Conservation (phyloP, 139 green algal species). For the Limnomonas spitsbergensis region DNA sequence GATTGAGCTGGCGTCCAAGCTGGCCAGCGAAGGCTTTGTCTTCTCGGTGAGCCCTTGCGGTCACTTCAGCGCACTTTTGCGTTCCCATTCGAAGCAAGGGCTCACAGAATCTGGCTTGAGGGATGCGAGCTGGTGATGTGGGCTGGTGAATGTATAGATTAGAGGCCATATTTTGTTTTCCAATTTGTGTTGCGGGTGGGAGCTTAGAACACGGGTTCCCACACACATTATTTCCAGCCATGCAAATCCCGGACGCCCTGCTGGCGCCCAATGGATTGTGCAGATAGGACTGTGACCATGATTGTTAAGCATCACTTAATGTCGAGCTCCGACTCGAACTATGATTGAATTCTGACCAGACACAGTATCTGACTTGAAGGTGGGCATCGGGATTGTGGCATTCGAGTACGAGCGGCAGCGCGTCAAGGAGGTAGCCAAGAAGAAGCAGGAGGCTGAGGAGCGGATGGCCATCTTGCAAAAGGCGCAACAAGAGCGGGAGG, state of each 20-base stretch:
- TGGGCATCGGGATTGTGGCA: constrained; percentile 38
- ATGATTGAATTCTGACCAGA: not conserved
- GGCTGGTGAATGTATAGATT: not conserved
- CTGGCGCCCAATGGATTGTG: too few species aligned
- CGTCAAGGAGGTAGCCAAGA: constrained; percentile 28
- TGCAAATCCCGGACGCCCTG: too few species aligned
- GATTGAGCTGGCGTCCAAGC: constrained; percentile 72
- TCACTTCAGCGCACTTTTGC: not conserved
- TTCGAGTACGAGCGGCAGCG: constrained; percentile 43
- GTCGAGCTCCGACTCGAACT: not conserved
- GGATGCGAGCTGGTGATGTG: not conserved
- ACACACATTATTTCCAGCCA: too few species aligned
- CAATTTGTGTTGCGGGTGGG: too few species aligned
- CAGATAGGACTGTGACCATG: too few species aligned
- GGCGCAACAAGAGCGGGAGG: constrained; percentile 44
- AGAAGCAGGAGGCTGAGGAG: constrained; percentile 41
- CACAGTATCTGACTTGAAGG: constrained; percentile 6
- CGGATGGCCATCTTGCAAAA: constrained; percentile 27
- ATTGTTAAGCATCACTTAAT: too few species aligned
- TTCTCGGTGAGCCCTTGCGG: constrained; percentile 43
- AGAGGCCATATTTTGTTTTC: not conserved
- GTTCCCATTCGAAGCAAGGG: constrained; percentile 5
- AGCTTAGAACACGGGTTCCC: too few species aligned
- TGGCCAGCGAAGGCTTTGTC: constrained; percentile 77
- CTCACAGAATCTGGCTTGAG: constrained; percentile 12